Conservation (phyloP, 352 stramenopile species). For the Globisporangium cylindrosporum region DNA sequence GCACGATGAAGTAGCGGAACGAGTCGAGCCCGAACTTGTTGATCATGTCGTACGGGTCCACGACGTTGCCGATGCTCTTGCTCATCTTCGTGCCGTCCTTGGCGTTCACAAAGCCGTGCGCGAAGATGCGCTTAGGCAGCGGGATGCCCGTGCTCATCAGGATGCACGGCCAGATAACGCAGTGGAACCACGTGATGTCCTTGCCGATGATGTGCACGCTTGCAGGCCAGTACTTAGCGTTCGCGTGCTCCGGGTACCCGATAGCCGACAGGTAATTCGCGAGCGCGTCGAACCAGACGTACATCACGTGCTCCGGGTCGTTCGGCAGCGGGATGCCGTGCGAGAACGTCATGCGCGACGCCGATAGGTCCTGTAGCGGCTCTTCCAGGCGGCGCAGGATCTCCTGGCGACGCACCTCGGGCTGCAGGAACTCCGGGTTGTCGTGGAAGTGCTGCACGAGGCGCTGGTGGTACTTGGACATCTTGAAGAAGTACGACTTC, state of each 20-base stretch:
- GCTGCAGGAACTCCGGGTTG: constrained; percentile 96
- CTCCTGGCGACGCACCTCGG: constrained; percentile 92
- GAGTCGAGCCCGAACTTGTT: constrained; percentile 93
- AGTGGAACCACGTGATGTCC: constrained; percentile 99
- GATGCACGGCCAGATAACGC: constrained; percentile 99
- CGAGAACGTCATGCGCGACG: constrained; percentile 96
- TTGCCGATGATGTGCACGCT: constrained; percentile 93
- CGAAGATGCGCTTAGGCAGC: constrained; percentile 93
- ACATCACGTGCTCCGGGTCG: constrained; percentile 96
- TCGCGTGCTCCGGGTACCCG: constrained; percentile 88
- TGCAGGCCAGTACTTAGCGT: constrained; percentile 78
- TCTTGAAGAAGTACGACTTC: constrained; percentile 99
- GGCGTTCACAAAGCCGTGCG: constrained; percentile 98
- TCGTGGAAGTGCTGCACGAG: constrained; percentile 95
- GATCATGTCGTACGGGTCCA: constrained; percentile 96
- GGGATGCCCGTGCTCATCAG: constrained; percentile 96
- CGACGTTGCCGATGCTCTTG: constrained; percentile 98
- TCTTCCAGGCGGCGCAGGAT: constrained; percentile 94
- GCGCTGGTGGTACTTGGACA: constrained; percentile 96
- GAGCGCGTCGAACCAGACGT: constrained; percentile 99
- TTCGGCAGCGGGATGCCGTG: constrained; percentile 94
- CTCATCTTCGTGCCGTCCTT: constrained; percentile 99
- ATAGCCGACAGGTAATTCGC: constrained; percentile 98
- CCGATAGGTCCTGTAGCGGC: constrained; percentile 94
- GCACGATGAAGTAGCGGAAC: constrained; percentile 93